phyloP scores from a whole-genome alignment of 352 stramenopile species.

The Pythium biforme region DNA sequence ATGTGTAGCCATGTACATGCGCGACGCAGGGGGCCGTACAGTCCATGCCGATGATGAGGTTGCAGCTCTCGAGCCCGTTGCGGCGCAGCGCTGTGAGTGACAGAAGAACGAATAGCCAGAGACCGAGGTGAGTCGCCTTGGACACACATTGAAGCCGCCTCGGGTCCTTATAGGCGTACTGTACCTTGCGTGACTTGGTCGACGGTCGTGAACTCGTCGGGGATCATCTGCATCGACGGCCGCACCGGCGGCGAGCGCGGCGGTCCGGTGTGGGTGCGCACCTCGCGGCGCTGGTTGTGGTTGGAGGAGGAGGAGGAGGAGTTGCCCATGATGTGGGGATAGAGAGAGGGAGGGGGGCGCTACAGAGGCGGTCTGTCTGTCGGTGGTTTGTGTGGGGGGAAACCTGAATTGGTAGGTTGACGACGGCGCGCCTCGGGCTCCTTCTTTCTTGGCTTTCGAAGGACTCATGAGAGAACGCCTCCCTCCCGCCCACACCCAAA shows the following conservation, averaged over 20 bases:
- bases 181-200: conserved; percentile 51
- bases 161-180: neutral
- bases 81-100: conserved; percentile 46
- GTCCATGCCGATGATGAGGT: conserved; percentile 85
- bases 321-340: conserved; percentile 30
- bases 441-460: too few species aligned
- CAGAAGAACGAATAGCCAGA: neutral
- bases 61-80: conserved; percentile 81
- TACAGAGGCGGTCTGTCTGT: neutral
- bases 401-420: conserved; percentile 7
- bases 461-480: too few species aligned
- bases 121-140: neutral
- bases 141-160: neutral
- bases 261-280: conserved; percentile 43
- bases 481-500: too few species aligned
- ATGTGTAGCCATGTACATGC: neutral
- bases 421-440: neutral
- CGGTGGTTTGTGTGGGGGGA: neutral
- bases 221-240: conserved; percentile 48
- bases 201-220: conserved; percentile 66
- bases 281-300: conserved; percentile 15
- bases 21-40: too few species aligned
- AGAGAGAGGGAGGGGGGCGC: neutral
- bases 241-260: conserved; percentile 31
- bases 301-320: conserved; percentile 7